Conservation (phyloP, 2,329 filamentous ascomycete species). For the Sporothrix sp. region DNA sequence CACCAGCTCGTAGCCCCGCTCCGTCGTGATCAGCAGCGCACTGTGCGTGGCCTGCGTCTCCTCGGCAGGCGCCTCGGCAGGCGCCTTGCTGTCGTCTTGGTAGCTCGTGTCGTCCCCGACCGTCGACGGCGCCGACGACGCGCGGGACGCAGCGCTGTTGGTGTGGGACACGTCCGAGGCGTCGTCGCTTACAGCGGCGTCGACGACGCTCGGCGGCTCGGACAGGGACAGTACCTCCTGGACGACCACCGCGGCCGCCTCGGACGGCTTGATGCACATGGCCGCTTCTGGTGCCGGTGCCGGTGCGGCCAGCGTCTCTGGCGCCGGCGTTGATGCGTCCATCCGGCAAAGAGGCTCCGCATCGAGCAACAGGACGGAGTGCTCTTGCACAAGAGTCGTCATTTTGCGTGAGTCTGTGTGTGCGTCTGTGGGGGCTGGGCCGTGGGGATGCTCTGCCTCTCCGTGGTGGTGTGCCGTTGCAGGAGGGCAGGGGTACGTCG, state of each 20-base stretch:
- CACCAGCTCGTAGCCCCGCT: not conserved
- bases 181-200: too few relatives aligned
- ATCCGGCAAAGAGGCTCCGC: too few relatives aligned
- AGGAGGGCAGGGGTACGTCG: too few relatives aligned
- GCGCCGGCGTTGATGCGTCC: too few relatives aligned
- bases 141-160: too few relatives aligned
- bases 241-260: not conserved
- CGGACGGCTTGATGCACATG: not conserved
- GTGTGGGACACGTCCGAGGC: too few relatives aligned
- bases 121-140: too few relatives aligned
- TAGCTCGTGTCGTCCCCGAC: not conserved
- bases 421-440: not conserved
- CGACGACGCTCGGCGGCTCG: not conserved
- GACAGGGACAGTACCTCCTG: not conserved
- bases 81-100: not conserved
- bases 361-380: conserved; percentile 1
- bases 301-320: too few relatives aligned
- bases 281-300: not conserved
- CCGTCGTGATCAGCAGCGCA: not conserved
- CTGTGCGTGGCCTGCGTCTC: not conserved
- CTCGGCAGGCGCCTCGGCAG: not conserved
- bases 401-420: not conserved
- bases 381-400: conserved; percentile 4
- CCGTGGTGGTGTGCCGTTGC: too few relatives aligned
- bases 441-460: not conserved